A percentile compares a stretch with the other conserved stretches of the same genome.
phyloP scores from a whole-genome alignment of 805 yeast species.

The Ogataea dorogensis region DNA sequence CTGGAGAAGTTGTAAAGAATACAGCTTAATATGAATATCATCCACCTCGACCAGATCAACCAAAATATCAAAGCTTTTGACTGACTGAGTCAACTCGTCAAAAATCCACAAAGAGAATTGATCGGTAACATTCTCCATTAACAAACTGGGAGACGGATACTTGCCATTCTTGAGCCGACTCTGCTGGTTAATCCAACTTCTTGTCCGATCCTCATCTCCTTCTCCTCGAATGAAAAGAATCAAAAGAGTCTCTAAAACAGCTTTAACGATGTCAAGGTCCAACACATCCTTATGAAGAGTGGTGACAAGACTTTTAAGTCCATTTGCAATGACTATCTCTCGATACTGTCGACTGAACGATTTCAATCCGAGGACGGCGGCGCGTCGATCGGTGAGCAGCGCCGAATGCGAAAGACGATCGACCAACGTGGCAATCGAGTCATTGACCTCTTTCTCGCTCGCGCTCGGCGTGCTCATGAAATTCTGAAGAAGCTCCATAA shows the following conservation, averaged over 20 bases:
- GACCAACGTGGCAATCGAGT: conserved; percentile 83
- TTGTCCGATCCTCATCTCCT: conserved; percentile 59
- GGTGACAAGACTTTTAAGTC: conserved; percentile 67
- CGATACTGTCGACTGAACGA: conserved; percentile 86
- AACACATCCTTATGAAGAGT: conserved; percentile 63
- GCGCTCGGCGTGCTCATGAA: conserved; percentile 35
- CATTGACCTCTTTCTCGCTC: conserved; percentile 50
- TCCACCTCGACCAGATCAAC: conserved; percentile 43
- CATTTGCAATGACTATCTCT: conserved; percentile 87
- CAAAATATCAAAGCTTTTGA: conserved; percentile 45
- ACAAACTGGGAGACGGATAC: conserved; percentile 69
- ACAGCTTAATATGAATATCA: conserved; percentile 77
- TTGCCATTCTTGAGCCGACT: conserved; percentile 73
- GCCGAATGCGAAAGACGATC: conserved; percentile 85
- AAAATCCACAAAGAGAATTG: conserved; percentile 94
- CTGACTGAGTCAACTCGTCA: conserved; percentile 78
- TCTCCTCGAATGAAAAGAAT: conserved; percentile 70
- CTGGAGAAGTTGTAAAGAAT: conserved; percentile 80
- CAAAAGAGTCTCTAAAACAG: conserved; percentile 80
- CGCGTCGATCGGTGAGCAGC: conserved; percentile 77
- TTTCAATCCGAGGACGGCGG: conserved; percentile 87
- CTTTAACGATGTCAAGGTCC: conserved; percentile 70
- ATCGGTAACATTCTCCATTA: conserved; percentile 60
- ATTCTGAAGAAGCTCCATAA: conserved; percentile 37
- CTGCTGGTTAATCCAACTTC: conserved; percentile 72